Percentiles rank a stretch among this genome's conserved stretches.
These are phyloP conservation scores for Yarrowia sp. DNA, from an alignment of 805 yeast genomes.

Conservation along the genomic window DNA sequence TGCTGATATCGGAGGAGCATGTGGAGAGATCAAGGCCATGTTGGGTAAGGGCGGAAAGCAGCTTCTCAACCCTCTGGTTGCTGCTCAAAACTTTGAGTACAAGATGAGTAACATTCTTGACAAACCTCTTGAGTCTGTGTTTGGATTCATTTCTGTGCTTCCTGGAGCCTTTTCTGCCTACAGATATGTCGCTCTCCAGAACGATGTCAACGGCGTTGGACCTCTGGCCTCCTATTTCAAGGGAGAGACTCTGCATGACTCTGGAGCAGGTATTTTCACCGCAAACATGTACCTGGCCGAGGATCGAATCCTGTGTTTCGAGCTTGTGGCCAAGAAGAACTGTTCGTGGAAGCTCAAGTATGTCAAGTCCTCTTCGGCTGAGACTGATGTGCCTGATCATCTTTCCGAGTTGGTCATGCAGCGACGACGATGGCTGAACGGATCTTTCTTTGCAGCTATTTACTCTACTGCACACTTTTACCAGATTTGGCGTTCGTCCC, in stretches of 20 bases:
- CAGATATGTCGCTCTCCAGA: slow-evolving; percentile 72
- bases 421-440: slow-evolving; percentile 95
- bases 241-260: slow-evolving; percentile 78
- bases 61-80: slow-evolving; percentile 80
- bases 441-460: slow-evolving; percentile 91
- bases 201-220: slow-evolving; percentile 65
- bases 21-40: slow-evolving; percentile 92
- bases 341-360: slow-evolving; percentile 77
- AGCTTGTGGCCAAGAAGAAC: slow-evolving; percentile 78
- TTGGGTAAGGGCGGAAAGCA: slow-evolving; percentile 58
- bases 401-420: slow-evolving; percentile 85
- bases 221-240: slow-evolving; percentile 88
- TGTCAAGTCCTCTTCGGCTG: slow-evolving; percentile 84
- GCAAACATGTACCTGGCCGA: slow-evolving; percentile 97
- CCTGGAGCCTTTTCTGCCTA: slow-evolving; percentile 98
- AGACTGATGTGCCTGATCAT: slow-evolving; percentile 91
- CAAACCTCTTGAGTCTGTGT: slow-evolving; percentile 91
- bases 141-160: slow-evolving; percentile 89
- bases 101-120: slow-evolving; percentile 92
- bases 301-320: slow-evolving; percentile 93
- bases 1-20: slow-evolving; percentile 90
- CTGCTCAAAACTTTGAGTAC: slow-evolving; percentile 96
- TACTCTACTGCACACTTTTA: slow-evolving; percentile 78
- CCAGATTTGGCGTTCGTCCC: slow-evolving; percentile 75
- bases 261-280: slow-evolving; percentile 76